Base-by-base conservation (phyloP, 495 filamentous ascomycete species). In the Penicillium pulvis region DNA sequence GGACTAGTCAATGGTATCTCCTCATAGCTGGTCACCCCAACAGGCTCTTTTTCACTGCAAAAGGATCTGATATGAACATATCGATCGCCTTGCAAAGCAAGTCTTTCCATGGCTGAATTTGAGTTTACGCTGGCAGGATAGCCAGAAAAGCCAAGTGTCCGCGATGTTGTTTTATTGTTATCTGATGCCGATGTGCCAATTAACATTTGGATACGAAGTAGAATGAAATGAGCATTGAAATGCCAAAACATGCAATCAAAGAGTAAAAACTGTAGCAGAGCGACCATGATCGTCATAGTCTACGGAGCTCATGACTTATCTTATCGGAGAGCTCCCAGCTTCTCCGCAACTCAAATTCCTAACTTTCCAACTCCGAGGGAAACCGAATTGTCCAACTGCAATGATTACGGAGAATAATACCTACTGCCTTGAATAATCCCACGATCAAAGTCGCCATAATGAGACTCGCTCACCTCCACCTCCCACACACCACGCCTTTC, bases 391-490 rank as follows among this genome's bases (percentile, higher is more conserved):
- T 35, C 51, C 58, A 19, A 56, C 39, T 41, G 17, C 16, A 41
- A 41, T 41, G 39, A 41, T 41, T 8, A 12, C 39, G 16, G 14
- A 3, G 14, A 41, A 41, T 41, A 41, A n/a, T 4, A 41, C 39
- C 33, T 10, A 10, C 12, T 17, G n/a, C 14, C n/a, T 7, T 12
- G n/a, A 41, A 6, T n/a, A 17, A 41, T 6, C 5, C 16, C 6
- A 17, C 39, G 14, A 41, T 5, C 4, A 17, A 41, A 20, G 51
- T 23, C 48, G 20, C 17, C 31, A 72, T 6, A 47, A 76, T 78
- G 72, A 65, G 70, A 48, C 82, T 93, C 78, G 83, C 79, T 45
- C 89, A 93, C 78, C 72, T 95, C 66, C 86, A 87, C 68, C 79
- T 94, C 59, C 85, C 85, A 46, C 71, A 72, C 62, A 73, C 85